phyloP scores from a whole-genome alignment of 106 monocot species.

The Dendrobium chrysotoxum region DNA sequence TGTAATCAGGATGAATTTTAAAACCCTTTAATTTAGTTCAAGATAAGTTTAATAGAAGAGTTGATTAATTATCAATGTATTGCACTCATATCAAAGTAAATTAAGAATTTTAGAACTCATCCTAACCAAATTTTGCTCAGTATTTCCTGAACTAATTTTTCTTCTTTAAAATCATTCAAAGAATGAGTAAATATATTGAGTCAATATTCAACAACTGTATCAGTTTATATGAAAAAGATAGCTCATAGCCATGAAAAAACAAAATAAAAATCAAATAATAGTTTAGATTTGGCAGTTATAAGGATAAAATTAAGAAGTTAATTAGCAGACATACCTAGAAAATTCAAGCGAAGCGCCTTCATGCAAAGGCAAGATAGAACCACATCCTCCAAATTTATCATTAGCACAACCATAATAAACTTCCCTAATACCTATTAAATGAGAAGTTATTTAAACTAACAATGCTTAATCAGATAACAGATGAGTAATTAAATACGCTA shows the following conservation, averaged over 20 bases:
- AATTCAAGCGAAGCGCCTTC: constrained; percentile 17
- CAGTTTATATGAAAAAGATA: not conserved
- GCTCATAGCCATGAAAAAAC: not conserved
- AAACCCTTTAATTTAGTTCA: no score
- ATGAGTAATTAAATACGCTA: not conserved
- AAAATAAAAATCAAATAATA: not conserved
- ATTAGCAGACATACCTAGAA: constrained; percentile 21
- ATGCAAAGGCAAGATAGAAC: constrained; percentile 86
- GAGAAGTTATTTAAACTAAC: constrained; percentile 1
- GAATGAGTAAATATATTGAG: not conserved
- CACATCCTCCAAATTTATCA: constrained; percentile 99
- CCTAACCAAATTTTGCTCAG: no score
- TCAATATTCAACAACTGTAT: not conserved
- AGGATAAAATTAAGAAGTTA: not conserved
- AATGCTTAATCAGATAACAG: not conserved
- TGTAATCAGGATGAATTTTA: no score
- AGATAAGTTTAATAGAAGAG: no score
- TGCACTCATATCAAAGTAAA: no score
- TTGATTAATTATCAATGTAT: no score
- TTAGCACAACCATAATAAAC: constrained; percentile 88
- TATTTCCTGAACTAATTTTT: no score
- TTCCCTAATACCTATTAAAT: constrained; percentile 54
- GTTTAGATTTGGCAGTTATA: not conserved
- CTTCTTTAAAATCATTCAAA: not conserved
- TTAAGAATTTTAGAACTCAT: no score